Base-by-base conservation (phyloP, 1,284 basidiomycete genomes). In the Cutaneotrichosporon curvatum region DNA sequence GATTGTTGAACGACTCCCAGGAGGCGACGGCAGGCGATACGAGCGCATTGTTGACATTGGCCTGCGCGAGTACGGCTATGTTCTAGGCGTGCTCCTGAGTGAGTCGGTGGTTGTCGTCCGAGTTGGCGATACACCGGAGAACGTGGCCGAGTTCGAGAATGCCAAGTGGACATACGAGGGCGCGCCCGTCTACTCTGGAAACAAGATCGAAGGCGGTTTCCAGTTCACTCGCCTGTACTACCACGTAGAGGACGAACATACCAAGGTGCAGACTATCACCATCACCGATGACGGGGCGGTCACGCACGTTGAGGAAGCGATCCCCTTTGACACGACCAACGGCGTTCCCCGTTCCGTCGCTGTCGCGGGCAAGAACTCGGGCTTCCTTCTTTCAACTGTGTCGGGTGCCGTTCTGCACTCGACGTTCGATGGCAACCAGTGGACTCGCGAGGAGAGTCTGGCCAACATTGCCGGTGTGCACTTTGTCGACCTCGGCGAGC, bases 371-470 rank as follows among this genome's bases (percentile, higher is more conserved):
- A 37, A 30, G 39, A 48, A 14, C 47, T 52, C 23, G 48, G 53
- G 49, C 3, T 43, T 59, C 4, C 68, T 84, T 15, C 50, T 90
- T 30, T 81, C 82, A 1, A 89, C 87, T 0, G 81, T 80, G 5
- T 85, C 84, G 0, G 89, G 89, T 10, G 76, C 86, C 0, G 62
- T 95, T 10, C 87, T 90, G 57, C 73, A 85, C 10, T 85, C 86
- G 80, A 75, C 81, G 39, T 77, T 80, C 25, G 76, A 81, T 35
- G 63, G 75, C 37, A 66, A 81, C 16, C 73, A 79, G 43, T 96
- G 89, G 90, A 79, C 78, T 0, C 76, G 88, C 34, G 90, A 96
- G 63, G 92, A 97, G 63, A 78, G 81, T 0, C 75, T 95, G 11
- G 75, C 86, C 0, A 75, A 81, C 19, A 76, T 87, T 40, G 74